Base-by-base conservation (phyloP, 1,284 basidiomycete species). In the Testicularia cyperi region DNA sequence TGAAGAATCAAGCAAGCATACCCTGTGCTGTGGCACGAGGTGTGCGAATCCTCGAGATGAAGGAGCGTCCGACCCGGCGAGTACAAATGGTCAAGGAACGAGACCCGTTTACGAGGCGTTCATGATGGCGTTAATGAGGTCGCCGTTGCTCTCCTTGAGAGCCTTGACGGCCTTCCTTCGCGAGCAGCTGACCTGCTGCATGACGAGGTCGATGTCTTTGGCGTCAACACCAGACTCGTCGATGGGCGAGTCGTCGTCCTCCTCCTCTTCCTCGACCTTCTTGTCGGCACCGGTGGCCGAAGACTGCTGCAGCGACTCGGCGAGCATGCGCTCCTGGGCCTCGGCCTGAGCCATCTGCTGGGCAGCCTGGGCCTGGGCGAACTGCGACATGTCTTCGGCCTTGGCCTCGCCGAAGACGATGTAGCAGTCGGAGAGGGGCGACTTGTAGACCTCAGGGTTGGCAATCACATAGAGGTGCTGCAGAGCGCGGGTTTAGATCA, bases 321-420 rank as follows among this genome's bases (percentile, higher is more conserved):
- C 72, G 37, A 73, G 65, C 65, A 90, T 86, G 56, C 90, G 87
- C 49, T 89, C 87, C 62, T 78, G 70, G 14, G 70, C 71, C 60
- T 71, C 64, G 40, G 70, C 71, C 45, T 82, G 81, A 32, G 86
- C 84, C 68, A 90, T 82, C 76, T 91, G 90, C 77, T 92, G 90
- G 40, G 88, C 86, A 56, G 89, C 87, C 51, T 84, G 83, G 51
- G 92, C 78, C 78, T 90, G 88, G 51, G 88, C 87, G 68, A 88
- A 85, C 36, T 86, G 83, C 79, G 86, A 87, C 83, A 89, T 88
- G 79, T 96, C 92, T 81, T 96, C 92, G 67, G 90, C 85, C 87
- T 89, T 95, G 67, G 91, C 92, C 82, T 98, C 94, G 69, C 94
- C 94, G 72, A 97, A 98, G 64, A 98, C 91, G 77, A 98, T 91